These are phyloP conservation scores for Dipsacomyces acuminosporus DNA, from an alignment of 371 early-diverging fungal species.

Conservation along the genomic window DNA sequence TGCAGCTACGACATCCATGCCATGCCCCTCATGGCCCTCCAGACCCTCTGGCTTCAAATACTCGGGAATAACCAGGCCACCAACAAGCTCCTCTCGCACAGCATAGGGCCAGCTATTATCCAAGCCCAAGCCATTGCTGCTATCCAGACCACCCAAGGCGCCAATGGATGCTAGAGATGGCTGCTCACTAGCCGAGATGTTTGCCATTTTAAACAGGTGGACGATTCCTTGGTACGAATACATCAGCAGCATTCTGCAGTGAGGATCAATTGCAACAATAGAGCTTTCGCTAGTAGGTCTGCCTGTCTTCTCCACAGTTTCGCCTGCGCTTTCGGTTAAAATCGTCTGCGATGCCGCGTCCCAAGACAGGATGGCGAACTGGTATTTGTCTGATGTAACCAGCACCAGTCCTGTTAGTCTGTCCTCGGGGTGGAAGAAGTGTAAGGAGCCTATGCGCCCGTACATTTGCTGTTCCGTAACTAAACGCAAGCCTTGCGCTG, in stretches of 20 bases:
- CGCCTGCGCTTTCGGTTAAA: slow-evolving; percentile 62
- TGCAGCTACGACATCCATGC: slow-evolving; percentile 5
- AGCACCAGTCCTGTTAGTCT: slow-evolving; percentile 58
- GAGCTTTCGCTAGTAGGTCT: slow-evolving; percentile 49
- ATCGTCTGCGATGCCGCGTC: slow-evolving; percentile 49
- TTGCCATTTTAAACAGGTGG: slow-evolving; percentile 50
- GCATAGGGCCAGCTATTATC: slow-evolving; percentile 26
- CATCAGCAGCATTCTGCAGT: slow-evolving; percentile 48
- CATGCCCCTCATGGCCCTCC: background rate
- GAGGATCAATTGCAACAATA: slow-evolving; percentile 55
- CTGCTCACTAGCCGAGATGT: slow-evolving; percentile 18
- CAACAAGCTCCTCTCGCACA: slow-evolving; percentile 5
- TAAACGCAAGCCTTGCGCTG: slow-evolving; percentile 58
- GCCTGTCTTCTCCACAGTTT: slow-evolving; percentile 54
- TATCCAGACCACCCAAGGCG: background rate
- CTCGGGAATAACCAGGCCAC: slow-evolving; percentile 13
- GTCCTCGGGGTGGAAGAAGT: slow-evolving; percentile 31
- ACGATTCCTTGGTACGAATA: slow-evolving; percentile 58
- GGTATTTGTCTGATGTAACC: slow-evolving; percentile 55
- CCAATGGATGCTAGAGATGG: no score
- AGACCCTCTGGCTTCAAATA: no score
- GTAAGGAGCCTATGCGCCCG: slow-evolving; percentile 63
- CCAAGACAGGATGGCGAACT: slow-evolving; percentile 60
- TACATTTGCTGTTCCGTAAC: slow-evolving; percentile 64
- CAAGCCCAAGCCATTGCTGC: slow-evolving; percentile 1